Base-by-base conservation (phyloP, 768 basidiomycete species). In the Hericium coralloides region DNA sequence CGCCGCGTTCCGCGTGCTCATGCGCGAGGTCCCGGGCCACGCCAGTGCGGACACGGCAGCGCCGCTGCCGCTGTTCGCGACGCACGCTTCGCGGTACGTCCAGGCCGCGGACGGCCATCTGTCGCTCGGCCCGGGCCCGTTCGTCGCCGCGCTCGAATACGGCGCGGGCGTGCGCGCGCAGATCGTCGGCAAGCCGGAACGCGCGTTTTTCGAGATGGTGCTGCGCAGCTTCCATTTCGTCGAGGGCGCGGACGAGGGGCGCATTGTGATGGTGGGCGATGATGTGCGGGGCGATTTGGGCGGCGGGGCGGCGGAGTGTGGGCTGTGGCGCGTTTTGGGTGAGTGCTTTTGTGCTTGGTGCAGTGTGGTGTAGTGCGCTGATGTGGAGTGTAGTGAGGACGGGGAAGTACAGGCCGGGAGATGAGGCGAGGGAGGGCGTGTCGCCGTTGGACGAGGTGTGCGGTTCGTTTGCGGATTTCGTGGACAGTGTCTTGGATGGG, bases 61-160 rank as follows among this genome's bases (percentile, higher is more conserved):
- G n/a, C 48, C 55, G 37, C 58, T 66, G 55, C 74, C 71, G 4
- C 71, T 87, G 53, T 78, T 88, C 26, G 83, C n/a, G n/a, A n/a
- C n/a, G n/a, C n/a, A n/a, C n/a, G n/a, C n/a, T n/a, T 76, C 79
- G 2, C 76, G 75, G 55, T 85, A 79, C 68, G 66, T 83, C 25
- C 67, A 73, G 23, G 68, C 68, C 18, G 62, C 72, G 4, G 74
- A 79, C 31, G 79, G 74, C 0, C 69, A 69, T 0, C 73, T 87
- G 7, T 83, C 82, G 3, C 72, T 88, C 12, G 87, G 87, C 2
- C 83, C 85, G 0, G 86, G 87, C 0, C 84, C 86, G 2, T 89
- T 89, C 63, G 78, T 89, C 17, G 67, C 73, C 2, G 84, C 82
- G 0, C 73, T 89, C 14, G 85, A 88, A 63, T 67, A 70, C 15